Evolutionary conservation across 2,329 filamentous ascomycete species (phyloP).

Genomic region (Colletotrichum nymphaeae): DNA sequence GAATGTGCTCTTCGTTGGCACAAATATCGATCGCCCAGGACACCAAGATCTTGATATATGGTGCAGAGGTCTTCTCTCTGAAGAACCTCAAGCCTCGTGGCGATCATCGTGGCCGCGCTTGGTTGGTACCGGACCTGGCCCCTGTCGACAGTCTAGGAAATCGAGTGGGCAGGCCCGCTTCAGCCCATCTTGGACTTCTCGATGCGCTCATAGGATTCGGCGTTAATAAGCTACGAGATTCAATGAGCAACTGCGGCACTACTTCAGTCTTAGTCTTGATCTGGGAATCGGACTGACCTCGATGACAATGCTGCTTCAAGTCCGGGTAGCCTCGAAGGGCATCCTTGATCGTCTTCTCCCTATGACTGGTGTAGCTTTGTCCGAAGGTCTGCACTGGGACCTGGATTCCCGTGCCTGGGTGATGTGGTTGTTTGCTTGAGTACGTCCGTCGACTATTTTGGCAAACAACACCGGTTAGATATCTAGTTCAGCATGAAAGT

Average conservation of each 20-base stretch:
- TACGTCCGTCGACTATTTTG: not conserved
- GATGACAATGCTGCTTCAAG: not conserved
- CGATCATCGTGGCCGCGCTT: not conserved
- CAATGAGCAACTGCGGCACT: not conserved
- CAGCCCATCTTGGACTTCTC: too few species aligned
- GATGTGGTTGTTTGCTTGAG: too few species aligned
- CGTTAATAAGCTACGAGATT: too few species aligned
- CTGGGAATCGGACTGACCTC: not conserved
- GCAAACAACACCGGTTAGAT: not conserved
- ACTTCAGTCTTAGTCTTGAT: not conserved
- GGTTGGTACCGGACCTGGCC: too few species aligned
- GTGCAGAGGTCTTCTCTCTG: not conserved
- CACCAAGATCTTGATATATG: not conserved
- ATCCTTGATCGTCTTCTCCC: not conserved
- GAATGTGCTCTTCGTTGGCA: not conserved
- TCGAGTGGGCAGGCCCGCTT: too few species aligned
- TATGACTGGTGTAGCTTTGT: not conserved
- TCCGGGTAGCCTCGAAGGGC: not conserved
- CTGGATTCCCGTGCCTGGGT: not conserved
- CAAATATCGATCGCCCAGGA: not conserved
- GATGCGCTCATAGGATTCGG: too few species aligned
- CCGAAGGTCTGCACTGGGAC: too few species aligned
- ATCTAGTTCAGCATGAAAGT: not conserved
- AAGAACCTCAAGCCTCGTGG: not conserved
- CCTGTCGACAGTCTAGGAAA: not conserved